phyloP scores from a whole-genome alignment of 73 alveolate genomes.

The Strombidium stylifer region DNA sequence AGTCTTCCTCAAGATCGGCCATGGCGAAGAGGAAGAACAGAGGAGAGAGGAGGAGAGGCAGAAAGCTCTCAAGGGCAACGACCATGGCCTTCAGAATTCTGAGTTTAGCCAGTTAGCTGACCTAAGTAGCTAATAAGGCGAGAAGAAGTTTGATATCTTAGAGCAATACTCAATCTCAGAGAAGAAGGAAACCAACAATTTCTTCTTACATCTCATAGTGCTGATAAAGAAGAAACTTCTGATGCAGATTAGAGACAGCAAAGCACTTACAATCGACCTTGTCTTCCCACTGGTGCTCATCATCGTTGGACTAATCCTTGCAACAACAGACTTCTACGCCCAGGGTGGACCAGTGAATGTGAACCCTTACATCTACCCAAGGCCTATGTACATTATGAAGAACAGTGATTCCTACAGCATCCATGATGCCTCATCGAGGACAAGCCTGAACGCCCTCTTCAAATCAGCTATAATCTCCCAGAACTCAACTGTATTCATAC shows the following conservation, averaged over 20 bases:
- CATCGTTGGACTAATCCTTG: constrained; percentile 60
- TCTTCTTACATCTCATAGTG: constrained; percentile 58
- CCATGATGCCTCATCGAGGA: background rate
- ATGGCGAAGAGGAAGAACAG: constrained; percentile 32
- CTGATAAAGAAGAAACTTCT: constrained; percentile 62
- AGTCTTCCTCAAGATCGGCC: constrained; percentile 72
- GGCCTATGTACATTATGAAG: no score
- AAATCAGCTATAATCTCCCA: no score
- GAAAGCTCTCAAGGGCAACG: background rate
- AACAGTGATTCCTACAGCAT: background rate
- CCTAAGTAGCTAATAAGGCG: background rate
- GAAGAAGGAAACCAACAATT: constrained; percentile 12
- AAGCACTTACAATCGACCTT: constrained; percentile 72
- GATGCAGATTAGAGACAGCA: constrained; percentile 68
- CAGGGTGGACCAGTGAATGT: constrained; percentile 8
- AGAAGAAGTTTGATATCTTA: background rate
- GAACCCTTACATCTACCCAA: constrained; percentile 17
- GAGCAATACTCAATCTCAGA: constrained; percentile 40
- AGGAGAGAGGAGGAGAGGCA: background rate
- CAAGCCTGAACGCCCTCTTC: no score
- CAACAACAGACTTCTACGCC: constrained; percentile 3
- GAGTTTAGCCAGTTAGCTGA: background rate
- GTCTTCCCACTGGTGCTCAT: constrained; percentile 75
- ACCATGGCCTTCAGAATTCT: no score
- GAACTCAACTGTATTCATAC: no score